Evolutionary conservation across 441 rosid species (phyloP), one percentile per base, ranked within the genome.

Genomic region (Gossypium gossypioides): DNA sequence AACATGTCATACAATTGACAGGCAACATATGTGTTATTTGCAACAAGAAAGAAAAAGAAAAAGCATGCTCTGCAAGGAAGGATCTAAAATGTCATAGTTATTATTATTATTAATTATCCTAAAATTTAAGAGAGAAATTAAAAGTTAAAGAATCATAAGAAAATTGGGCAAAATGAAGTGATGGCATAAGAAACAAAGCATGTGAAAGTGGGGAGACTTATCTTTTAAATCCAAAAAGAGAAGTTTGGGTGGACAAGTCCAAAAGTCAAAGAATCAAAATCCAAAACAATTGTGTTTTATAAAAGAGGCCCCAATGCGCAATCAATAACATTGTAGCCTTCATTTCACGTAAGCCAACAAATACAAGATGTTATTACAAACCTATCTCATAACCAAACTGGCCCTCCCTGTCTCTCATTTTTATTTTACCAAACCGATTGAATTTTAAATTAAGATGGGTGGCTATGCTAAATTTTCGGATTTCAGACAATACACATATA

Each of bases 151-250:
- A 29, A 29, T 29, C 34, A 29, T 29, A 5, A 29, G 34, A 29
- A 29, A 29, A 29, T 4, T 29, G 34, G 34, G 6, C 1, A 29
- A 29, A 29, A 29, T 29, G 34, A 29, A 29, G 34, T 29, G 34
- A 29, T 81, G 63, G 78, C 76, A 74, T 79, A 40, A 67, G 84
- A 81, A 85, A 80, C 89, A 87, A 72, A 67, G 81, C 91, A 87
- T 85, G 91, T 87, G 91, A 46, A 77, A 84, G 77, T 84, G 85
- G 84, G 82, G 82, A 77, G 76, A 79, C 78, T 81, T 73, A 80
- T 78, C 90, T 86, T 86, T 79, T 29, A 83, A 83, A 69, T 82
- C 86, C 87, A 85, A 83, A 83, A 85, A 78, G 86, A 83, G 85
- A 76, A 78, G 84, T 81, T 79, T 77, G 81, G 78, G 76, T 72